Evolutionary conservation across 2,329 filamentous ascomycete genomes (phyloP).

Genomic region (Rutstroemia sydowiana): DNA sequence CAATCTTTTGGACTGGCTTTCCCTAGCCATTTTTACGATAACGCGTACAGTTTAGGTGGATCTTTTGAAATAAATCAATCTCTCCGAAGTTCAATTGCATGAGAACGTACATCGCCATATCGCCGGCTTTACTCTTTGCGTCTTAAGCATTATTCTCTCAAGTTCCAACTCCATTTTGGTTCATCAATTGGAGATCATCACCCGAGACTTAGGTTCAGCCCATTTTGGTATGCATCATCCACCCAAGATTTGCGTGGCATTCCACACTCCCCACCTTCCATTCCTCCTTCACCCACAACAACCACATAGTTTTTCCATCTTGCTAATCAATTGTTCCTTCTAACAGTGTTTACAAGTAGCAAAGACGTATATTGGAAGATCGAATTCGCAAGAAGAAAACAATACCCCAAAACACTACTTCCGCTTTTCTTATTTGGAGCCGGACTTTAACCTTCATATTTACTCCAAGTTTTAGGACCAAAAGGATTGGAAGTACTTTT

Average conservation of each 20-base stretch:
- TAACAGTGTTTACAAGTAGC: background rate
- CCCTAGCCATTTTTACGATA: background rate
- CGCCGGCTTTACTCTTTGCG: background rate
- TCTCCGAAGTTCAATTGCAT: background rate
- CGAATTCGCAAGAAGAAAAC: background rate
- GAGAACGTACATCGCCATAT: background rate
- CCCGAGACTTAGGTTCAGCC: constrained; percentile 8
- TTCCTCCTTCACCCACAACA: constrained; percentile 5
- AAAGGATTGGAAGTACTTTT: background rate
- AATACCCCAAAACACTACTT: background rate
- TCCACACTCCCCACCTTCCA: constrained; percentile 5
- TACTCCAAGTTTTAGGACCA: background rate
- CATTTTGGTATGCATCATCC: constrained; percentile 1
- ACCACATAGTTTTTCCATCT: constrained; percentile 3
- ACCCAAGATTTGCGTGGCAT: constrained; percentile 5
- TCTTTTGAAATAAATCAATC: background rate
- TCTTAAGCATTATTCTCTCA: background rate
- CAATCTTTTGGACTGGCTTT: background rate
- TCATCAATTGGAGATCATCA: constrained; percentile 1
- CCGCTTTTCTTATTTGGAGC: background rate
- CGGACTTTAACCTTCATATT: background rate
- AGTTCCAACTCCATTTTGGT: background rate
- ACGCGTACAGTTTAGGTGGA: background rate
- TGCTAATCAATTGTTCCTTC: constrained; percentile 6
- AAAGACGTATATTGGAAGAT: background rate